Evolutionary conservation across 169 alveolate species (phyloP), one percentile per base, ranked within the genome.

Genomic region (Cryptosporidium viatorum): DNA sequence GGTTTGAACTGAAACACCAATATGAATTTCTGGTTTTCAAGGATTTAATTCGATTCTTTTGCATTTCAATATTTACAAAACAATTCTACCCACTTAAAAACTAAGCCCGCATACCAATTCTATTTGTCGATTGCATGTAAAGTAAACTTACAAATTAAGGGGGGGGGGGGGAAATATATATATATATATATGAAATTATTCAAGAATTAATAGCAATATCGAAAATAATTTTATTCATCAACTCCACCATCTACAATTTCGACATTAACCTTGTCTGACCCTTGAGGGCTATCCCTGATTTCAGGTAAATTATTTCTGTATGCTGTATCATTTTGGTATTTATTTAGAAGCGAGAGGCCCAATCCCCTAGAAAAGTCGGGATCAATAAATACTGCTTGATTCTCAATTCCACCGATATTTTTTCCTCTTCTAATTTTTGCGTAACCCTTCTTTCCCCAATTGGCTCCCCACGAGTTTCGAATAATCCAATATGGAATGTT

Each of bases 331-430:
- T 43, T 43, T 43, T 16, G 26, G 55, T 65, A 62, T 45, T 65
- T 80, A 62, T 59, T 80, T n/a, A 80, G 37, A 45, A 80, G 55
- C 10, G 80, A 16, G 18, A 59, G 80, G 16, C 80, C 89, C 48
- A 62, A 8, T 37, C 97, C 97, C 16, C 97, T 85, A 2, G 91
- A 55, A 35, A 94, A 70, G 70, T 94, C 96, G 1, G 98, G 98
- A 87, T 96, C 98, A 7, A 96, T 91, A 62, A 69, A 94, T 9
- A 96, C 96, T 29, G 98, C 98, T 71, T 96, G 97, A 23, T 95
- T 91, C 69, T 96, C 98, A 2, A 96, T 93, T 23, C 97, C 97
- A 26, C 91, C 94, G 60, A 93, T 74, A 48, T 94, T 94, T 35
- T 92, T 85, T 7, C 97, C 97, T 68, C 96, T 87, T 73, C 92